Percentiles rank a stretch among this genome's conserved stretches.
phyloP scores from a whole-genome alignment of 2,329 filamentous ascomycete species.

The Escovopsis weberi region DNA sequence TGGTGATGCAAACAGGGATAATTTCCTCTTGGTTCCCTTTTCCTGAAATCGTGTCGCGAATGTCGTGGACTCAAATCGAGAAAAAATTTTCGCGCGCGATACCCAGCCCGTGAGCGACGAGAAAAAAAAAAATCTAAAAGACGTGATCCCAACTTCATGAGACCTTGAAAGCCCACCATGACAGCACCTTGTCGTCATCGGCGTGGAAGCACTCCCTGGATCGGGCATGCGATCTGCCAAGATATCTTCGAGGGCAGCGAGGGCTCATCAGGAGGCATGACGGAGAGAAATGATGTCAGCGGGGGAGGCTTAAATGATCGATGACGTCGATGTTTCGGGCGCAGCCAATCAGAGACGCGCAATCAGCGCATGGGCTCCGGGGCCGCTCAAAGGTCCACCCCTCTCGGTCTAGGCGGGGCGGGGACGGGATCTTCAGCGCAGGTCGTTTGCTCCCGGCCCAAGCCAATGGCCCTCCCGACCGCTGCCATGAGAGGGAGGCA shows the following conservation, averaged over 20 bases:
- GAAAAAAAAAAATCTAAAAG: not conserved
- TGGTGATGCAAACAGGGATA: too few relatives aligned
- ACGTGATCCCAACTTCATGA: not conserved
- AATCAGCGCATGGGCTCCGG: too few relatives aligned
- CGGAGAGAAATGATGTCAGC: constrained; percentile 13
- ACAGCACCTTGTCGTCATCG: constrained; percentile 4
- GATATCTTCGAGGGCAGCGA: not conserved
- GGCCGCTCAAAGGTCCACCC: too few relatives aligned
- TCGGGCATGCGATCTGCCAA: not conserved
- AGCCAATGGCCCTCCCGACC: too few relatives aligned
- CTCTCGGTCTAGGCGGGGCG: too few relatives aligned
- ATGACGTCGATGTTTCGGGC: constrained; percentile 15
- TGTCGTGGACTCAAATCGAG: too few relatives aligned
- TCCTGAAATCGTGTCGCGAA: too few relatives aligned
- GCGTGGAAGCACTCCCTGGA: constrained; percentile 3
- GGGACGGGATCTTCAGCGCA: too few relatives aligned
- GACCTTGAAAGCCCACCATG: not conserved
- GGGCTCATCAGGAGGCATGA: not conserved
- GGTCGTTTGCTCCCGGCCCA: too few relatives aligned
- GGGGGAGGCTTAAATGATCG: constrained; percentile 4
- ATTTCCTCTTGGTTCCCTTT: too few relatives aligned
- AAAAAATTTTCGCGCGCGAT: not conserved
- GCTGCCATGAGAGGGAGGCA: too few relatives aligned
- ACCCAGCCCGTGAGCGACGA: not conserved
- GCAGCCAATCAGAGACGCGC: constrained; percentile 1